Conservation (phyloP, 164 flowering plant species). For the Macadamia tetraphylla region DNA sequence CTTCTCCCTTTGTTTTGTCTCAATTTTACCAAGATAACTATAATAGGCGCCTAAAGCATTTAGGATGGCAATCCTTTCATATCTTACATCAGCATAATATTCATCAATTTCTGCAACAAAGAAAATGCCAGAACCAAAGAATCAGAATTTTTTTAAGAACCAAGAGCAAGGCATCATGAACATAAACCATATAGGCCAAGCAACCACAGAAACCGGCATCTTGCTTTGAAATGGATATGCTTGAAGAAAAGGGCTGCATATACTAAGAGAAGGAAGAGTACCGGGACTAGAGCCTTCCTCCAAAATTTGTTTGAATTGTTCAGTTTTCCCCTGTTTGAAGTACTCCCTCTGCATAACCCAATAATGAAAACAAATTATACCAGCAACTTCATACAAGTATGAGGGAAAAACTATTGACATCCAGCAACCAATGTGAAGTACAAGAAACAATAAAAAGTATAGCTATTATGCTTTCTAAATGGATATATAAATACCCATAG, state of each 20-base stretch:
- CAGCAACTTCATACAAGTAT: neutral
- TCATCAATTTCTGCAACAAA: slow-evolving; percentile 85
- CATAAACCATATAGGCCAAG: neutral
- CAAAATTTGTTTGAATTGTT: slow-evolving; percentile 83
- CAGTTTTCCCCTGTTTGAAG: slow-evolving; percentile 89
- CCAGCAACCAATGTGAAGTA: too few species aligned
- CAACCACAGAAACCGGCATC: neutral
- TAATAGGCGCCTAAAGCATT: slow-evolving; percentile 95
- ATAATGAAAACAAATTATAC: neutral
- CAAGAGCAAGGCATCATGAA: neutral
- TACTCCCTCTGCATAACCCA: slow-evolving; percentile 77
- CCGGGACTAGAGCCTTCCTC: slow-evolving; percentile 98
- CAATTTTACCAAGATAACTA: slow-evolving; percentile 86
- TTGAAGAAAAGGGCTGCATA: neutral
- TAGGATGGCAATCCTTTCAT: slow-evolving; percentile 90
- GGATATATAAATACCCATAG: too few species aligned
- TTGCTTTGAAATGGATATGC: neutral
- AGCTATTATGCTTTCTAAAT: too few species aligned
- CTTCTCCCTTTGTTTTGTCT: slow-evolving; percentile 80
- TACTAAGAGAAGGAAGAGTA: slow-evolving; percentile 17
- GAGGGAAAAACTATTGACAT: neutral
- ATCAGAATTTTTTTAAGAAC: neutral
- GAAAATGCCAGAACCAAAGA: slow-evolving; percentile 6
- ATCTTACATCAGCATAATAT: slow-evolving; percentile 86
- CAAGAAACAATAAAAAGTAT: too few species aligned